Percentiles rank a stretch among this genome's conserved stretches.
phyloP scores from a whole-genome alignment of 106 monocot genomes.

The Chionographis japonica region DNA sequence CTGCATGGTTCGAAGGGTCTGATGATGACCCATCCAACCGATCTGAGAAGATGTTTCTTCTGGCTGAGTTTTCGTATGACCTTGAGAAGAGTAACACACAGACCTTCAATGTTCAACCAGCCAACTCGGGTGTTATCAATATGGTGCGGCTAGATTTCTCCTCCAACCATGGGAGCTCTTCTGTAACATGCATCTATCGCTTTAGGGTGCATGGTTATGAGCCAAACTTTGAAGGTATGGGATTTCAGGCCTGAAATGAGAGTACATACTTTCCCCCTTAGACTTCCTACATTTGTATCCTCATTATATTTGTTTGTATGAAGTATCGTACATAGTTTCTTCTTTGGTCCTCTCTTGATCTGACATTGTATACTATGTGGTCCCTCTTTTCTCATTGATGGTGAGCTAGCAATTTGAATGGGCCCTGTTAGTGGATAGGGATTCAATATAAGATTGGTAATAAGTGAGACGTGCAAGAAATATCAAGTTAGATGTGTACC shows the following conservation, averaged over 20 bases:
- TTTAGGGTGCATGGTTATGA: conserved; percentile 57
- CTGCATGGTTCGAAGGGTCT: conserved; percentile 32
- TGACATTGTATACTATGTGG: no score
- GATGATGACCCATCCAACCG: not conserved
- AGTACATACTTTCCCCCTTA: not conserved
- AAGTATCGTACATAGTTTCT: no score
- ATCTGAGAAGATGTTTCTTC: not conserved
- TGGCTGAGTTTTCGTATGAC: conserved; percentile 27
- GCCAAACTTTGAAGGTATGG: not conserved
- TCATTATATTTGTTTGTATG: no score
- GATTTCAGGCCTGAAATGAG: conserved; percentile 1
- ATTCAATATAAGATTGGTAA: no score
- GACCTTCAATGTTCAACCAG: conserved; percentile 32
- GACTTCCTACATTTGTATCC: not conserved
- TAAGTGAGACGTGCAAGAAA: no score
- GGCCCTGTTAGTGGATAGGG: no score
- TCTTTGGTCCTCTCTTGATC: no score
- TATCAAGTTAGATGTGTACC: no score
- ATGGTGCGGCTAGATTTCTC: conserved; percentile 46
- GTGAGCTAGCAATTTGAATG: no score
- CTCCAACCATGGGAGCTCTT: conserved; percentile 58
- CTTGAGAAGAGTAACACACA: conserved; percentile 55
- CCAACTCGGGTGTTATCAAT: conserved; percentile 16
- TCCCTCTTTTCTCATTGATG: no score
- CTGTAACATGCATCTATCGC: conserved; percentile 64